Evolutionary conservation across 192 early-diverging fungal species (phyloP), one percentile per base, ranked within the genome.

Genomic region (Coemansia sp.): DNA sequence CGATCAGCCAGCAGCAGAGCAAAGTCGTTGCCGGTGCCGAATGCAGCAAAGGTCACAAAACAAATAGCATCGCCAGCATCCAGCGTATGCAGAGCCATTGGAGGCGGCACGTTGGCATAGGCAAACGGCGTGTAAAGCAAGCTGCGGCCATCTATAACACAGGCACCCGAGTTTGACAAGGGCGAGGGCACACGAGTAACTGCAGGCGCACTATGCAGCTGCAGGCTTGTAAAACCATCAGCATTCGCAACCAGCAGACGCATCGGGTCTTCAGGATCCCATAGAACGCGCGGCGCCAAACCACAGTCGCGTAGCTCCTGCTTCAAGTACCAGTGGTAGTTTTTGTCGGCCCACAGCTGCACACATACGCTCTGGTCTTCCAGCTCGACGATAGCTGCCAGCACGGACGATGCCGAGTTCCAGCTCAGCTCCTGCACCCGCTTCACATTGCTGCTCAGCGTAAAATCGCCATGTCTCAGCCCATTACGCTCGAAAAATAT

Each of bases 241-340:
- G 38, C 53, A 38, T 60, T 48, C 4, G 83, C 60, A 16, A 88
- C 52, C 63, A 93, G 84, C 6, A 92, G 66, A 4, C 65, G 36
- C 36, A 89, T 55, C 1, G 93, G 71, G 20, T 68, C 60, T 58
- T 94, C 94, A 6, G 84, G 60, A 71, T 97, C 93, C 96, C 96
- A 98, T 17, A 74, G 53, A 9, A 93, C 64, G 3, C 63, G 61
- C n/a, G 56, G 72, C 7, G 82, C 58, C 14, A 71, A 21, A 66
- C 11, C 71, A 71, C 20, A 56, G 46, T 0, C 54, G 0, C 77
- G 62, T 14, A 95, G 78, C 50, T 95, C 88, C 72, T 95, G 93
- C 70, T 93, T 93, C 49, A 97, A 53, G 60, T 97, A 96, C 88
- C 92, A 99, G 66, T 96, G 84, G 75, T 99, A 99, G 83, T 99